These are phyloP conservation scores for Umbilicus rupestris DNA, from an alignment of 164 flowering plant species.

Conservation along the genomic window DNA sequence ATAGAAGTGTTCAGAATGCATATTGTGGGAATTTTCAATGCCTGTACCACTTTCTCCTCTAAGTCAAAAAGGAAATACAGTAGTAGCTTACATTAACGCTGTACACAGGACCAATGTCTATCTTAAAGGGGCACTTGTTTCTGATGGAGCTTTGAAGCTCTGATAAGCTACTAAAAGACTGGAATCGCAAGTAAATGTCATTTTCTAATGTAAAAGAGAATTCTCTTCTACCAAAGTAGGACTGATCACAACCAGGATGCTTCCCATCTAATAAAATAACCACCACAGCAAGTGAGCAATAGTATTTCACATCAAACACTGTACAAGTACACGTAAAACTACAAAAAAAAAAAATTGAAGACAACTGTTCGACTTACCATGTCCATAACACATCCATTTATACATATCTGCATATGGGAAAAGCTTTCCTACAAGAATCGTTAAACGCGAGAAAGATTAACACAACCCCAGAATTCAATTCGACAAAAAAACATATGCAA, in stretches of 20 bases:
- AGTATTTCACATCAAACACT: background rate
- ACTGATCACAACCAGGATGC: slow-evolving; percentile 83
- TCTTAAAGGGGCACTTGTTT: slow-evolving; percentile 78
- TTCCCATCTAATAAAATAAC: slow-evolving; percentile 64
- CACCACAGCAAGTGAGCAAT: background rate
- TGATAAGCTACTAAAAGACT: slow-evolving; percentile 47
- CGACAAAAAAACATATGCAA: background rate
- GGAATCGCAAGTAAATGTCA: slow-evolving; percentile 65
- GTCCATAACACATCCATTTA: slow-evolving; percentile 93
- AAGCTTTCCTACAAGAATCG: slow-evolving; percentile 51
- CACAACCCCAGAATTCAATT: background rate
- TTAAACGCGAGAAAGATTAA: background rate
- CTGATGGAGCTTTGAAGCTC: slow-evolving; percentile 72
- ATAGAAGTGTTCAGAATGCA: background rate
- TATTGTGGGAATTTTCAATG: background rate
- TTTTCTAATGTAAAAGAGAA: slow-evolving; percentile 75
- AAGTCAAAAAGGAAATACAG: background rate
- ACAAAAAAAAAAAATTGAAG: background rate
- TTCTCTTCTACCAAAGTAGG: slow-evolving; percentile 79
- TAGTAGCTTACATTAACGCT: slow-evolving; percentile 72
- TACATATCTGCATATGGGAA: slow-evolving; percentile 74
- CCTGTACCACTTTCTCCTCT: background rate
- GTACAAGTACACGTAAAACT: too few species aligned
- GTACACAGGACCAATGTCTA: slow-evolving; percentile 93
- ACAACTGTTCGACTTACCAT: slow-evolving; percentile 42